These are phyloP conservation scores for Globisporangium barbulae DNA, from an alignment of 352 stramenopile genomes.

Conservation along the genomic window DNA sequence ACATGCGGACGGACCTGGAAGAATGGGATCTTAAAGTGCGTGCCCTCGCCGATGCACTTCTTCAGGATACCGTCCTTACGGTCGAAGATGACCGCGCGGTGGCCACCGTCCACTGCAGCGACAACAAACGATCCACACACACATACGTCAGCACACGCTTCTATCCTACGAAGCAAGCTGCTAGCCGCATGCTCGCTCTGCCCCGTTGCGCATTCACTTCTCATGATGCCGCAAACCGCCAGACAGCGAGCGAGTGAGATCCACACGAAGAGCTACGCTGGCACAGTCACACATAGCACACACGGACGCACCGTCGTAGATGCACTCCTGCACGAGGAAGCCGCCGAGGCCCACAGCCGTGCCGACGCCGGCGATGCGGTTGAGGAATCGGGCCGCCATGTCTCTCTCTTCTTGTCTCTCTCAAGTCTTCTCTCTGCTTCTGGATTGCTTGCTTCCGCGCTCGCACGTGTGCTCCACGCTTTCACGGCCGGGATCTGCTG, in stretches of 20 bases:
- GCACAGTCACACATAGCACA: background rate
- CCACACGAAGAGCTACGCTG: background rate
- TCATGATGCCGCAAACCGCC: background rate
- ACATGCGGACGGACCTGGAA: conserved; percentile 54
- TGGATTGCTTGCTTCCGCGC: background rate
- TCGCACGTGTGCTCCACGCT: background rate
- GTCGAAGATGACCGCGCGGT: conserved; percentile 99
- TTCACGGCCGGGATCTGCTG: no score
- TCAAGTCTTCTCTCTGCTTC: conserved; percentile 7
- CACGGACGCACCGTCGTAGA: conserved; percentile 72
- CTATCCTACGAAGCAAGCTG: background rate
- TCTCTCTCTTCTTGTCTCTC: conserved; percentile 15
- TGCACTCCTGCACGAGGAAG: conserved; percentile 72
- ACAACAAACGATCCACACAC: conserved; percentile 10
- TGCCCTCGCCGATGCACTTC: conserved; percentile 96
- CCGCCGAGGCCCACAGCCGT: conserved; percentile 59
- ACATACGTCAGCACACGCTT: background rate
- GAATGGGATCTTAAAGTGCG: conserved; percentile 99
- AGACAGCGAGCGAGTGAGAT: background rate
- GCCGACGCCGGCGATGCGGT: conserved; percentile 60
- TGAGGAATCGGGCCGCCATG: conserved; percentile 75
- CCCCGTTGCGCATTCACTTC: conserved; percentile 8
- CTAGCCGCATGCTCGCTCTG: background rate
- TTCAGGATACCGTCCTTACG: conserved; percentile 96
- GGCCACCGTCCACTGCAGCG: conserved; percentile 94